Evolutionary conservation across 73 alveolate genomes (phyloP), one percentile per base, ranked within the genome.

Genomic region (Paramecium biaurelia): DNA sequence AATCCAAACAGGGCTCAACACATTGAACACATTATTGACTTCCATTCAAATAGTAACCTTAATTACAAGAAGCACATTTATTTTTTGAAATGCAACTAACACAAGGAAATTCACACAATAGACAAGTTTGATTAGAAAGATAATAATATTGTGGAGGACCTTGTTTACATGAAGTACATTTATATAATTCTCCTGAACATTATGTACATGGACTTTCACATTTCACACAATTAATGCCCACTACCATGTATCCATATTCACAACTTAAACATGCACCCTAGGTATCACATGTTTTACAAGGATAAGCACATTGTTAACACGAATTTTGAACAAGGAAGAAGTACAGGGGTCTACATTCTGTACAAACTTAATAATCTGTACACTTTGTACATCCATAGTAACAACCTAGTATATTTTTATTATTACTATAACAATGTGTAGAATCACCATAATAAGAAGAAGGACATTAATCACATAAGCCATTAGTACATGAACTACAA

Each of bases 401-500:
- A 63, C 84, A 30, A 63, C 24, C 45, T 30, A 63, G 28, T 30
- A 12, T 26, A 30, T 14, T 14, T 32, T 6, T 26, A 63, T 30
- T 2, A 26, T 63, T 63, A 63, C 84, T 21, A 26, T 26, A 63
- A 30, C 84, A 63, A 30, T 63, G 45, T 3, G 18, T 30, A 1
- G 18, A 26, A 26, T 63, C 84, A 23, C 84, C 84, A 63, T 63
- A 63, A 24, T 63, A 63, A 14, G 49, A 26, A 24, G 41, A 5
- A 26, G 45, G 49, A 7, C 84, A 63, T 63, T 63, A 6, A 26
- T 63, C 84, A 63, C 84, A 63, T 30, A 12, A 24, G 14, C 84
- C 84, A 63, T 63, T 63, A 1, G 84, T 63, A n/a, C 84, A 63
- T 63, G 84, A 63, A 30, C 49, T 63, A 63, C 84, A 63, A 30